These are phyloP conservation scores for Penicillium sp. DNA, from an alignment of 2,329 filamentous ascomycete species.

Conservation along the genomic window DNA sequence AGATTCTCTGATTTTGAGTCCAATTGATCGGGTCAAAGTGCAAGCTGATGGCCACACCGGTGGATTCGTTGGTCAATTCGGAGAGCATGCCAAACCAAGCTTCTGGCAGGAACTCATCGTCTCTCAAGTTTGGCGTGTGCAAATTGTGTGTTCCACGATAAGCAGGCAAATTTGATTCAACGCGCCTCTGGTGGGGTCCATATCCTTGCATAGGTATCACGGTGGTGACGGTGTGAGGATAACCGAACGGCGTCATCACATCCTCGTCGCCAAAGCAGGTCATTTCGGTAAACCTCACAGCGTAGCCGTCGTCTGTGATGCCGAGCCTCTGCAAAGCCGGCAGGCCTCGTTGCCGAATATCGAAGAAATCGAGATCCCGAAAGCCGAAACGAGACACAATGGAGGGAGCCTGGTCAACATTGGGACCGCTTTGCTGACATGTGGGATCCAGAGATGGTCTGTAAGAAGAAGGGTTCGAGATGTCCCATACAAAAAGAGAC, in stretches of 20 bases:
- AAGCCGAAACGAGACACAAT: conserved; percentile 53
- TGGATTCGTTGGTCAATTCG: conserved; percentile 32
- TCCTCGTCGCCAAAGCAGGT: conserved; percentile 42
- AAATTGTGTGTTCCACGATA: conserved; percentile 43
- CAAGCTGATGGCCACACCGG: conserved; percentile 37
- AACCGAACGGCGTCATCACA: conserved; percentile 40
- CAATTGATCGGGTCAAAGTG: conserved; percentile 29
- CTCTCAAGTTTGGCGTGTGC: conserved; percentile 22
- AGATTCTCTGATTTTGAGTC: conserved; percentile 16
- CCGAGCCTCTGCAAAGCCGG: conserved; percentile 52
- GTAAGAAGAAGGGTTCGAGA: conserved; percentile 50
- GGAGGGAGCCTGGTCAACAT: conserved; percentile 38
- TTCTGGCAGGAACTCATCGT: conserved; percentile 10
- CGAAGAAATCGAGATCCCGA: conserved; percentile 53
- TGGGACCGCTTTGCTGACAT: conserved; percentile 33
- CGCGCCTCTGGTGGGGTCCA: conserved; percentile 43
- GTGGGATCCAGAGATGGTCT: conserved; percentile 52
- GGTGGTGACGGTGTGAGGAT: conserved; percentile 34
- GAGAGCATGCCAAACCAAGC: conserved; percentile 40
- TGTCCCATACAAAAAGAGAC: conserved; percentile 59
- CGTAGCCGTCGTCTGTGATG: conserved; percentile 48
- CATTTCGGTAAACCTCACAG: conserved; percentile 57
- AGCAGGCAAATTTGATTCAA: conserved; percentile 44
- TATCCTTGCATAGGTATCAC: conserved; percentile 53
- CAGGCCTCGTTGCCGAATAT: conserved; percentile 52